These are phyloP conservation scores for Apostasia shenzhenica DNA, from an alignment of 106 monocot genomes.

Conservation along the genomic window DNA sequence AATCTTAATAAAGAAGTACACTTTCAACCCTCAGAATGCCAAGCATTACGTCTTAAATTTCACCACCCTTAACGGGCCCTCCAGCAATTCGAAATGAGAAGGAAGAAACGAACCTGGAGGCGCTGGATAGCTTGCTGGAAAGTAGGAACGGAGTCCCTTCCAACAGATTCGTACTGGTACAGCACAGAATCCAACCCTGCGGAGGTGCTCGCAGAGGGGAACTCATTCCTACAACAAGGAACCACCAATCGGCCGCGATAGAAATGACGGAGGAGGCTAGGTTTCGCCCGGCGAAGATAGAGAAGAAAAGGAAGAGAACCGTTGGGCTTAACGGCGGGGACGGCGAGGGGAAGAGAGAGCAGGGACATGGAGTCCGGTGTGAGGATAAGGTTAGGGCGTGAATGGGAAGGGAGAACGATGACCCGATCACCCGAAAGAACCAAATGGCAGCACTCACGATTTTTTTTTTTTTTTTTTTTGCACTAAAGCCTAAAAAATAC, in stretches of 20 bases:
- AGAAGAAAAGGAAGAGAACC: conserved; percentile 2
- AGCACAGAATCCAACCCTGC: neutral
- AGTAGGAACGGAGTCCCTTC: conserved; percentile 31
- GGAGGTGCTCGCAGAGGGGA: conserved; percentile 12
- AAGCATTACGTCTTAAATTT: neutral
- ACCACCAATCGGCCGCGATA: conserved; percentile 2
- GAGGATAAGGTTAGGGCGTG: neutral
- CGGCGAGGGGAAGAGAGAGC: conserved; percentile 3
- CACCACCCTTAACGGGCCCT: neutral
- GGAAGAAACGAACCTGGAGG: conserved; percentile 48
- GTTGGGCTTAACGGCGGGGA: conserved; percentile 6
- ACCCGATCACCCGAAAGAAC: neutral
- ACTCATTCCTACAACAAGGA: conserved; percentile 24
- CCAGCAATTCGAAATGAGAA: neutral
- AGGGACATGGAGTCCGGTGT: conserved; percentile 7
- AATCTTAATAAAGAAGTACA: neutral
- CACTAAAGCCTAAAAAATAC: no score
- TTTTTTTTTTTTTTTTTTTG: no score
- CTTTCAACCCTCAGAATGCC: neutral
- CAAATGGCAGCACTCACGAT: no score
- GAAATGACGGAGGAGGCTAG: neutral
- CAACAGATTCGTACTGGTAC: neutral
- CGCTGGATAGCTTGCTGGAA: conserved; percentile 95
- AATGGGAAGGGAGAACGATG: conserved; percentile 19
- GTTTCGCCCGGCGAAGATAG: conserved; percentile 9